Evolutionary conservation across 169 alveolate species (phyloP).

Genomic region (Eimeria acervulina): DNA sequence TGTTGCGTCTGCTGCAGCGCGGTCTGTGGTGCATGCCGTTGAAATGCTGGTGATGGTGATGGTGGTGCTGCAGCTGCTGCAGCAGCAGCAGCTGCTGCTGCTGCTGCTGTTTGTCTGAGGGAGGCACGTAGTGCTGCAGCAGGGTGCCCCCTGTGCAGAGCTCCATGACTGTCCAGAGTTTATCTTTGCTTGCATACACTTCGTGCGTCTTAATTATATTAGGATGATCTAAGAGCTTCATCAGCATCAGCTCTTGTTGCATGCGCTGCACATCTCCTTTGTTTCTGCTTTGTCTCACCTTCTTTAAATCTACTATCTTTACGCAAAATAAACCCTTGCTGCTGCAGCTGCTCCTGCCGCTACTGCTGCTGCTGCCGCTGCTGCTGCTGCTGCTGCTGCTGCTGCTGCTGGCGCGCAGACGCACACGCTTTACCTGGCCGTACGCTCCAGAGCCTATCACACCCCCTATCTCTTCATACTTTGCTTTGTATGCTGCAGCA

Average conservation of each 20-base stretch:
- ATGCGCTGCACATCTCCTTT: neutral
- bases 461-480: too few relatives aligned
- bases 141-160: constrained; percentile 24
- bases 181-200: neutral
- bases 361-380: neutral
- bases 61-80: constrained; percentile 18
- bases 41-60: neutral
- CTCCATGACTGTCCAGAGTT: neutral
- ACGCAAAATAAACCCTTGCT: neutral
- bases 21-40: too few relatives aligned
- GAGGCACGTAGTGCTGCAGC: neutral
- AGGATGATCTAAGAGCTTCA: neutral
- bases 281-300: neutral
- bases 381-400: constrained; percentile 11
- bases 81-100: constrained; percentile 48
- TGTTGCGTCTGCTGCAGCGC: too few relatives aligned
- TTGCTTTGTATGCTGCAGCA: too few relatives aligned
- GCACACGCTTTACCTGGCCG: too few relatives aligned
- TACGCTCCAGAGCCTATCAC: too few relatives aligned
- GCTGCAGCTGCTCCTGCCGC: neutral
- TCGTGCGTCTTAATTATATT: neutral
- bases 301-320: constrained; percentile 6
- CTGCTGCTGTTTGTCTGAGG: neutral
- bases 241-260: neutral
- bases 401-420: neutral